phyloP scores from a whole-genome alignment of 768 basidiomycete genomes.

The Guyanaporus albipodus region DNA sequence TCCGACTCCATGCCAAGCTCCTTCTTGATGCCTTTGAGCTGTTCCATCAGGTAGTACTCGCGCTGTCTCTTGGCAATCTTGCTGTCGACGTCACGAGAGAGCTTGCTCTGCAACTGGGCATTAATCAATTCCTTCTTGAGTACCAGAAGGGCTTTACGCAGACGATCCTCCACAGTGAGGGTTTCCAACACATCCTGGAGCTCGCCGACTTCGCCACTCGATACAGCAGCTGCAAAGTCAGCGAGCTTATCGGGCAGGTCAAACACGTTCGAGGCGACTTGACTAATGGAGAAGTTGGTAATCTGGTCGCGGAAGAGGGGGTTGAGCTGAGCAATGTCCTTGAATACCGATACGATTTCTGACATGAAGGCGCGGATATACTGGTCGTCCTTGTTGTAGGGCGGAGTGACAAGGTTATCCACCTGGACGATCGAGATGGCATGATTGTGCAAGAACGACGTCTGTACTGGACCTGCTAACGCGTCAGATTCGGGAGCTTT shows the following conservation, averaged over 20 bases:
- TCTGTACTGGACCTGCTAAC: slow-evolving; percentile 60
- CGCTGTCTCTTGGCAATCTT: slow-evolving; percentile 94
- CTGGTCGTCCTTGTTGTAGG: slow-evolving; percentile 91
- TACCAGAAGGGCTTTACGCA: slow-evolving; percentile 86
- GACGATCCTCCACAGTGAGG: slow-evolving; percentile 78
- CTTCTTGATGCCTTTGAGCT: slow-evolving; percentile 94
- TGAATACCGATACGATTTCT: slow-evolving; percentile 96
- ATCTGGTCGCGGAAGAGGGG: slow-evolving; percentile 98
- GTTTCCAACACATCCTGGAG: slow-evolving; percentile 92
- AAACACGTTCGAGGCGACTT: slow-evolving; percentile 89
- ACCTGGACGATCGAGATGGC: slow-evolving; percentile 86
- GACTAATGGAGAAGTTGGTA: slow-evolving; percentile 92
- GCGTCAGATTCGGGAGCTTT: not conserved
- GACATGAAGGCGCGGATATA: slow-evolving; percentile 94
- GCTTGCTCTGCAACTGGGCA: slow-evolving; percentile 89
- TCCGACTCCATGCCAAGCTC: slow-evolving; percentile 94
- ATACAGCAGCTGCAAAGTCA: slow-evolving; percentile 95
- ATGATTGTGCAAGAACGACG: slow-evolving; percentile 78
- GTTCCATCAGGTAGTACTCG: slow-evolving; percentile 96
- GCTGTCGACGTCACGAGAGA: slow-evolving; percentile 87
- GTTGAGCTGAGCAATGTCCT: slow-evolving; percentile 96
- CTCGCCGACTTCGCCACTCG: slow-evolving; percentile 87
- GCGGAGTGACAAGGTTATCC: slow-evolving; percentile 73
- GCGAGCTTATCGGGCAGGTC: slow-evolving; percentile 97
- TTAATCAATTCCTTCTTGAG: slow-evolving; percentile 98